Conservation (phyloP, 306 rosid species). For the Acacia melanoxylon region DNA sequence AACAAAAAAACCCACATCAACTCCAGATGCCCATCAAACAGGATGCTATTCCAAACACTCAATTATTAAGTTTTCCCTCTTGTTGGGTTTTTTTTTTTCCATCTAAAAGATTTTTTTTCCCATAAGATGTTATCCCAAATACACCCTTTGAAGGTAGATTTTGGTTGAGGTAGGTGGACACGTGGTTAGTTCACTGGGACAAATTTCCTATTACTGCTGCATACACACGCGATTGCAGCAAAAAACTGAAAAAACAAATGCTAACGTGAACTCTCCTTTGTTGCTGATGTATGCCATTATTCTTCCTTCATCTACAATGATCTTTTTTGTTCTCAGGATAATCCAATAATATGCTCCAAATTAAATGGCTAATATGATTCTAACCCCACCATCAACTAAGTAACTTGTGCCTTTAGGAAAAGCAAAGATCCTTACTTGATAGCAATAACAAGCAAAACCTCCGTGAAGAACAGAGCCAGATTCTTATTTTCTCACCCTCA, state of each 20-base stretch:
- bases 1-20: too few relatives aligned
- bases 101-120: too few relatives aligned
- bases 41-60: too few relatives aligned
- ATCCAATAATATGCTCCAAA: conserved; percentile 33
- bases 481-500: background rate
- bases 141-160: too few relatives aligned
- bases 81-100: too few relatives aligned
- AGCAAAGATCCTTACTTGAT: conserved; percentile 4
- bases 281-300: background rate
- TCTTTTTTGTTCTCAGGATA: background rate
- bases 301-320: background rate
- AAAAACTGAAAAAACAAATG: background rate
- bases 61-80: too few relatives aligned
- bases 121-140: too few relatives aligned
- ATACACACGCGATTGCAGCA: background rate
- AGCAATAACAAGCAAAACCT: background rate
- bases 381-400: conserved; percentile 22
- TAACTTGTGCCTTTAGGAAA: conserved; percentile 13
- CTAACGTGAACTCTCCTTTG: background rate
- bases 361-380: background rate
- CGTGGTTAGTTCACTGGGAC: background rate
- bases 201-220: background rate
- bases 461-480: conserved; percentile 5
- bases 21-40: too few relatives aligned
- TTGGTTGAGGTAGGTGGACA: background rate